Evolutionary conservation across 2,329 filamentous ascomycete genomes (phyloP).

Genomic region (Diaporthe sp.): DNA sequence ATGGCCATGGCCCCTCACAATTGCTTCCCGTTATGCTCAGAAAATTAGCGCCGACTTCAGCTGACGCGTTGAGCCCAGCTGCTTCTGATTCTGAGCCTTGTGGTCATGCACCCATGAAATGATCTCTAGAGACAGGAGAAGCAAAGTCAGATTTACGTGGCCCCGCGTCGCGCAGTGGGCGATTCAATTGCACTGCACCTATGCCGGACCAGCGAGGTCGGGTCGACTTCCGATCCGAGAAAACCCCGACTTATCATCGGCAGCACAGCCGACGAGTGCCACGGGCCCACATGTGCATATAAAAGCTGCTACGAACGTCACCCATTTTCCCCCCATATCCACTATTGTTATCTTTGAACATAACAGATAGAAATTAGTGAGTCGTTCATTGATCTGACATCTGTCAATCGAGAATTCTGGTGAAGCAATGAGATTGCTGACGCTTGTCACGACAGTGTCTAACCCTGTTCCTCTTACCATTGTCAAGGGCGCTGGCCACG

Average conservation of each 20-base stretch:
- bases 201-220: neutral
- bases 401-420: neutral
- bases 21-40: too few species aligned
- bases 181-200: neutral
- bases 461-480: conserved; percentile 1
- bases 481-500: conserved; percentile 13
- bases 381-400: neutral
- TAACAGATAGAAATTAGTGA: neutral
- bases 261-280: neutral
- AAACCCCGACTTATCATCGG: conserved; percentile 5
- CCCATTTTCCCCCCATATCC: neutral
- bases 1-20: too few species aligned
- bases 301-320: neutral
- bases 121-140: too few species aligned
- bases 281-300: neutral
- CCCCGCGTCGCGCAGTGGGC: neutral
- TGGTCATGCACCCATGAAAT: too few species aligned
- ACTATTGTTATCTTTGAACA: neutral
- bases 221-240: conserved; percentile 6
- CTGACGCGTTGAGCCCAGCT: too few species aligned
- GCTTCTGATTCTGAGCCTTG: too few species aligned
- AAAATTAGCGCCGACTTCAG: too few species aligned
- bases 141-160: too few species aligned
- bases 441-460: neutral
- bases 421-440: neutral